These are phyloP conservation scores for Taphrina confusa DNA, from an alignment of 1,139 yeast genomes.

Conservation along the genomic window DNA sequence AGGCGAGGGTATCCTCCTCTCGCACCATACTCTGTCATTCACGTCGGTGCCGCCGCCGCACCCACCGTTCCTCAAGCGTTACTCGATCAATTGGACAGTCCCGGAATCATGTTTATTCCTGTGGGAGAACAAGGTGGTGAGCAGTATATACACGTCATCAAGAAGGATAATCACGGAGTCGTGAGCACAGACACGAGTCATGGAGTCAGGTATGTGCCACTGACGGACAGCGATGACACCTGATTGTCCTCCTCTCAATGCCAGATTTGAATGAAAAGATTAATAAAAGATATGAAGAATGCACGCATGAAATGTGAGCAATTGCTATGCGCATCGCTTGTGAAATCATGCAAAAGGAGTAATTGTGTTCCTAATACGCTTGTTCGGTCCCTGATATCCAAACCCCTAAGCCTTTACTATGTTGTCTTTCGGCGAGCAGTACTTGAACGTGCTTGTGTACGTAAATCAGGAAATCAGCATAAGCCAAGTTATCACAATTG, in stretches of 20 bases:
- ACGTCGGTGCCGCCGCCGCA: constrained; percentile 13
- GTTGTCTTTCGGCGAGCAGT: constrained; percentile 11
- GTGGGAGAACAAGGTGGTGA: constrained; percentile 12
- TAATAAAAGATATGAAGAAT: neutral
- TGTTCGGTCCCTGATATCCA: constrained; percentile 22
- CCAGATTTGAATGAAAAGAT: neutral
- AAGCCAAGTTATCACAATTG: constrained; percentile 56
- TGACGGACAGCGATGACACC: constrained; percentile 5
- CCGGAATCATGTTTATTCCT: constrained; percentile 4
- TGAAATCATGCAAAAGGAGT: neutral
- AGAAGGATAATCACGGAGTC: constrained; percentile 33
- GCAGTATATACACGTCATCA: constrained; percentile 37
- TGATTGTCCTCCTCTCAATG: too few relatives aligned
- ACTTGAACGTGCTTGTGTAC: constrained; percentile 55
- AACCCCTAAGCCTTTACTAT: constrained; percentile 12
- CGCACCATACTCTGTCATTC: constrained; percentile 4
- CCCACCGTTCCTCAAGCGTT: neutral
- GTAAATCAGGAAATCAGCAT: constrained; percentile 61
- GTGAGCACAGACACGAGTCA: constrained; percentile 27
- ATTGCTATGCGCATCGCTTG: too few relatives aligned
- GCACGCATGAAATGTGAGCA: too few relatives aligned
- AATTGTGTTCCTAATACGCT: neutral
- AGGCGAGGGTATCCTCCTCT: neutral
- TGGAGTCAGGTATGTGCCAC: constrained; percentile 39
- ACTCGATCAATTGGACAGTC: neutral